A percentile compares a stretch with the other conserved stretches of the same genome.
These are phyloP conservation scores for Suillus weaverae DNA, from an alignment of 768 basidiomycete genomes.

Conservation along the genomic window DNA sequence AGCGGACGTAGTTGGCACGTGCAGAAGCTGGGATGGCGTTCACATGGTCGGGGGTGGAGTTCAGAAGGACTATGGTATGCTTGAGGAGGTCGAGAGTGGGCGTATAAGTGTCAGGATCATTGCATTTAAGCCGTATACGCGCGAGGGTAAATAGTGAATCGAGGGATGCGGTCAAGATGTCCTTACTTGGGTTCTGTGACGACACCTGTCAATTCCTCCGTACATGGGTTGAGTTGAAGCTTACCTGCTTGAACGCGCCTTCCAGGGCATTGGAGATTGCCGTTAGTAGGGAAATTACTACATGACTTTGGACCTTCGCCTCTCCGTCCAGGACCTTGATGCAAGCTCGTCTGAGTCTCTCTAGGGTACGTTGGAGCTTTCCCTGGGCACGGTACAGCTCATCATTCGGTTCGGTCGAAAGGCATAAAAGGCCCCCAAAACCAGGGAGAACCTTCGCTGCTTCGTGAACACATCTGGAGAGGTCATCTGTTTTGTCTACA, in stretches of 20 bases:
- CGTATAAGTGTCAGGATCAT: conserved; percentile 48
- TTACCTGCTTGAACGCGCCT: conserved; percentile 31
- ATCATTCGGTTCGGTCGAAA: conserved; percentile 22
- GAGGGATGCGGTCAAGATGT: conserved; percentile 44
- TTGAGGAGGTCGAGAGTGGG: conserved; percentile 47
- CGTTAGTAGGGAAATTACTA: conserved; percentile 35
- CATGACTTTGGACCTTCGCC: conserved; percentile 9
- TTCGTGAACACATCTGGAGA: conserved; percentile 20
- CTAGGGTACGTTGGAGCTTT: conserved; percentile 63
- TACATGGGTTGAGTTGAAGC: neutral
- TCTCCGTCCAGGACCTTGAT: conserved; percentile 46
- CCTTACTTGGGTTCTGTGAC: conserved; percentile 28
- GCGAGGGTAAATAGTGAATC: conserved; percentile 60
- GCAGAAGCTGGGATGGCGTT: conserved; percentile 25
- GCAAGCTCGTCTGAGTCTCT: conserved; percentile 53
- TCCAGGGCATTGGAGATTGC: conserved; percentile 36
- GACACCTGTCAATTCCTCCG: neutral
- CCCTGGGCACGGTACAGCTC: conserved; percentile 40
- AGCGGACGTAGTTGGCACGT: conserved; percentile 59
- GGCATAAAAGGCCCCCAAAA: conserved; percentile 18
- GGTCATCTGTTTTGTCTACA: conserved; percentile 13
- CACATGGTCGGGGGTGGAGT: conserved; percentile 12
- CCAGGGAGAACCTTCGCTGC: conserved; percentile 19
- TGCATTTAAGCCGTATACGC: conserved; percentile 39
- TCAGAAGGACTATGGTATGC: conserved; percentile 37